A percentile compares a stretch with the other conserved stretches of the same genome.
Conservation (phyloP, 2,329 filamentous ascomycete species). For the Sclerotiophoma versabilis region DNA sequence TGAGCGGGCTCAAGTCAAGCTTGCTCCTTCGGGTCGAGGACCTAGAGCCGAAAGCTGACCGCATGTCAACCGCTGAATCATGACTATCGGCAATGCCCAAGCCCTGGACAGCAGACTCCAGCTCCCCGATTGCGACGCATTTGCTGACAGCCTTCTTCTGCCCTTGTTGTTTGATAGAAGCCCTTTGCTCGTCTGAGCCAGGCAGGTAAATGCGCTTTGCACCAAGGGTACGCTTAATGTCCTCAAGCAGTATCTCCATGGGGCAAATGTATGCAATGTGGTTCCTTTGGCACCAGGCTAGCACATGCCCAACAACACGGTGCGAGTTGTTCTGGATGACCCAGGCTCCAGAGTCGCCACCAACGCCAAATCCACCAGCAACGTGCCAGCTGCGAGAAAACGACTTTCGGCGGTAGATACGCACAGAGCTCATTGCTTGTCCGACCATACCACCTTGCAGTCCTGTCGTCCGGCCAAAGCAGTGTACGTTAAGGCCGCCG, state of each 20-base stretch:
- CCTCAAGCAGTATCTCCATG: conserved; percentile 87
- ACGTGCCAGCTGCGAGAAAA: conserved; percentile 77
- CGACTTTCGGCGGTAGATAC: conserved; percentile 82
- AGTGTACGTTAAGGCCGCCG: conserved; percentile 81
- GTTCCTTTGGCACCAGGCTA: conserved; percentile 84
- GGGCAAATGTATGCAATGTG: conserved; percentile 90
- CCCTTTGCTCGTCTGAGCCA: conserved; percentile 53
- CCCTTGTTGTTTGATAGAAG: conserved; percentile 16
- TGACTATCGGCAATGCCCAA: conserved; percentile 37
- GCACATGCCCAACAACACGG: conserved; percentile 84
- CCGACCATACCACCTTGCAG: conserved; percentile 80
- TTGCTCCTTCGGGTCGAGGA: not conserved
- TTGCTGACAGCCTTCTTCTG: conserved; percentile 10
- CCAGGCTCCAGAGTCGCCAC: conserved; percentile 94
- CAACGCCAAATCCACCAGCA: conserved; percentile 70
- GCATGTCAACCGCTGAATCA: conserved; percentile 36
- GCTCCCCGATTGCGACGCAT: conserved; percentile 25
- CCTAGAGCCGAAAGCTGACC: conserved; percentile 11
- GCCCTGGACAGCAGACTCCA: conserved; percentile 38
- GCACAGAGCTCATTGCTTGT: conserved; percentile 80
- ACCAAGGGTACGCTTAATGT: conserved; percentile 80
- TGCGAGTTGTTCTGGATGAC: conserved; percentile 82
- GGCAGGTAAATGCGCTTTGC: conserved; percentile 76
- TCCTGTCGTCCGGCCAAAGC: conserved; percentile 85
- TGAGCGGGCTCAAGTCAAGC: conserved; percentile 7